Evolutionary conservation across 139 green algal species (phyloP), one percentile per base, ranked within the genome.

Genomic region (Auxenochlorella pyrenoidosa): DNA sequence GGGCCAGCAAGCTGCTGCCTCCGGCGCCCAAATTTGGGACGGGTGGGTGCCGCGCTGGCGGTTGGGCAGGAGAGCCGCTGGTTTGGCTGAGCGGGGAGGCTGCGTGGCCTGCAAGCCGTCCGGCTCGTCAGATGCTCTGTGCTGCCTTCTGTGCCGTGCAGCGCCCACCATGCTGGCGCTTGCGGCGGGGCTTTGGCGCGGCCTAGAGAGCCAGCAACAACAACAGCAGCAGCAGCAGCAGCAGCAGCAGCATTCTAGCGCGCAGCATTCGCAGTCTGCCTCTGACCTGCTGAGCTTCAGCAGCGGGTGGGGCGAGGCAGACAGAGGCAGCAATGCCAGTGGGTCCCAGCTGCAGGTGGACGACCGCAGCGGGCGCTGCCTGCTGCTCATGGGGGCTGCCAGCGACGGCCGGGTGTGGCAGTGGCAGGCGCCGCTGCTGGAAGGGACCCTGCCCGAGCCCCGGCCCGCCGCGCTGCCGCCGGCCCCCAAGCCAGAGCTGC

Each of bases 341-440:
- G 10, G 36, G 12, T 10, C 47, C 47, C 30, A 32, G 43, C 43
- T n/a, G 51, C 51, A 40, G 30, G 44, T 28, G 47, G 5, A 32
- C 15, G 80, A n/a, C 60, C 40, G 41, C 1, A 43, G 36, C 26
- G 41, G 63, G 80, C 63, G 43, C 12, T 76, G 40, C 28, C 63
- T 93, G 47, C 75, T 91, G 4, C 34, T 93, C 0, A 90, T 92
- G 83, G 79, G 66, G 12, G 88, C 90, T 21, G 85, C 71, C 4
- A 83, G 83, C 32, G 92, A 96, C n/a, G 93, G 93, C 71, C 79
- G 92, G 30, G 76, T 95, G 47, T 97, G 94, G 95, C 90, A 95
- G 71, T 97, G 94, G 94, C 88, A 95, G 70, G 34, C 90, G 51
- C 82, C 89, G 22, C 81, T 97, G 78, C 91, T 91, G 72, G 32